phyloP scores from a whole-genome alignment of 176 grass and related monocot genomes.

The Eleusine coracana region DNA sequence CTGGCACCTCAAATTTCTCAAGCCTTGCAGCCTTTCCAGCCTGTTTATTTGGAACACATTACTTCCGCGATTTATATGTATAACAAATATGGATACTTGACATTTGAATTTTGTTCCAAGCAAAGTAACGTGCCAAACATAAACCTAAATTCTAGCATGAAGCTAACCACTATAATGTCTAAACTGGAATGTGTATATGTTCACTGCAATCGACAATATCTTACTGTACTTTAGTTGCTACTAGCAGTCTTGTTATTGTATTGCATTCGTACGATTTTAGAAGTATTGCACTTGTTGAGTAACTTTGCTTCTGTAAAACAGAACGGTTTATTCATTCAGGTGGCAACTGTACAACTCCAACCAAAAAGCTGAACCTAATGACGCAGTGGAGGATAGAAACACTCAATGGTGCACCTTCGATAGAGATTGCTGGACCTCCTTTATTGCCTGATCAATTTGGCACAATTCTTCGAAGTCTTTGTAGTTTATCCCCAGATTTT shows the following conservation, averaged over 20 bases:
- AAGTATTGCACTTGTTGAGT: neutral
- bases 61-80: neutral
- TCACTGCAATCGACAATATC: neutral
- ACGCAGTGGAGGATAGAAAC: neutral
- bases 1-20: constrained; percentile 73
- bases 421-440: constrained; percentile 80
- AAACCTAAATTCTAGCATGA: neutral
- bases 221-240: neutral
- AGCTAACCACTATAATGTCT: neutral
- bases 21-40: constrained; percentile 56
- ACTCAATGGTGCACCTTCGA: constrained; percentile 49
- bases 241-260: neutral
- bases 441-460: constrained; percentile 55
- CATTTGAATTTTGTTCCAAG: neutral
- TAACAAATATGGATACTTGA: neutral
- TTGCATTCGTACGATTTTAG: neutral
- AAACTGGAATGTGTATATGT: neutral
- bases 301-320: neutral
- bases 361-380: neutral
- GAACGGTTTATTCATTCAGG: neutral
- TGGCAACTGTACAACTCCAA: neutral
- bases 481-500: constrained; percentile 13
- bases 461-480: constrained; percentile 62
- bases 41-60: constrained; percentile 37
- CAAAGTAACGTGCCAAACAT: neutral